Evolutionary conservation across 2,329 filamentous ascomycete genomes (phyloP).

Genomic region (Claviceps maximensis): DNA sequence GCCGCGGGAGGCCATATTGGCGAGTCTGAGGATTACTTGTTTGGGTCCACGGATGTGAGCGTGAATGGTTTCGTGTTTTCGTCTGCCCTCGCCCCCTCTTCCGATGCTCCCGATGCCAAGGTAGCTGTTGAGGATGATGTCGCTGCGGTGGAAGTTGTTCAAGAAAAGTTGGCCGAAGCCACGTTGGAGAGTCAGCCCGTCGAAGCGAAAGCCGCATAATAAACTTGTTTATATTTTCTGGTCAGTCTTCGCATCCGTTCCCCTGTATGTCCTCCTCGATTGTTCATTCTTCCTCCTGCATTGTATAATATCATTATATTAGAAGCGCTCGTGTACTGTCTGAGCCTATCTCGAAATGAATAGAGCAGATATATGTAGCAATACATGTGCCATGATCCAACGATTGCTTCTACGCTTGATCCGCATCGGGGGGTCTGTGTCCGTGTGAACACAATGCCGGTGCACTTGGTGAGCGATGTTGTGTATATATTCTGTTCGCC

Average conservation of each 20-base stretch:
- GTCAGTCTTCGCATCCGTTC: not conserved
- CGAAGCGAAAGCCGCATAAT: not conserved
- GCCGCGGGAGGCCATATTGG: conserved; percentile 69
- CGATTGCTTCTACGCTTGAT: not conserved
- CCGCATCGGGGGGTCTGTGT: too few species aligned
- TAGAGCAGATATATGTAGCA: not conserved
- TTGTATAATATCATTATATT: not conserved
- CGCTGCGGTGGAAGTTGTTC: conserved; percentile 3
- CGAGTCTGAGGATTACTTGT: conserved; percentile 78
- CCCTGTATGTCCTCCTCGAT: not conserved
- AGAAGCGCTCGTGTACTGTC: not conserved
- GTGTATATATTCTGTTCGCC: too few species aligned
- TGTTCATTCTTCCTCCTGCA: not conserved
- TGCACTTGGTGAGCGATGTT: too few species aligned
- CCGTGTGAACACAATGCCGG: too few species aligned
- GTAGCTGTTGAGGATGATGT: not conserved
- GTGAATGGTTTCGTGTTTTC: conserved; percentile 19
- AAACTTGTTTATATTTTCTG: not conserved
- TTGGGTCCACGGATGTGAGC: conserved; percentile 38
- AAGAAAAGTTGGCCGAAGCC: conserved; percentile 9
- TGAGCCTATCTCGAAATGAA: not conserved
- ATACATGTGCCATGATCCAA: not conserved
- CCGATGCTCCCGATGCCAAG: not conserved
- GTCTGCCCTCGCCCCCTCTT: not conserved
- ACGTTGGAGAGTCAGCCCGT: conserved; percentile 1